Evolutionary conservation across 257 asterid genomes (phyloP).

Genomic region (Nicotiana sylvestris): DNA sequence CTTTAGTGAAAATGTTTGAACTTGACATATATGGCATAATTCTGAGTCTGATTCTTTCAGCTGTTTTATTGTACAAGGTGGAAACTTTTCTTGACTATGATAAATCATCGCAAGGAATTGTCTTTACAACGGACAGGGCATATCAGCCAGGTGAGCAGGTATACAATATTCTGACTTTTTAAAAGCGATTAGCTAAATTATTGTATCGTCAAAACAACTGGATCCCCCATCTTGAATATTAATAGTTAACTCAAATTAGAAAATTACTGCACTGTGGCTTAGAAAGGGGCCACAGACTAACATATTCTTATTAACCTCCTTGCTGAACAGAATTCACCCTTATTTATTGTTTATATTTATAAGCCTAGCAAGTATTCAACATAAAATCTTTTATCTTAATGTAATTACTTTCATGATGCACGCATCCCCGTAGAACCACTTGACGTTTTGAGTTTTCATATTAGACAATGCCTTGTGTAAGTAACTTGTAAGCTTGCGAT

Average conservation of each 20-base stretch:
- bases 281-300: neutral
- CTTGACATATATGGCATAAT: neutral
- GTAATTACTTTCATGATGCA: neutral
- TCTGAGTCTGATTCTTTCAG: constrained; percentile 16
- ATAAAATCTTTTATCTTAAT: neutral
- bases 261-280: neutral
- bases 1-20: constrained; percentile 9
- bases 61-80: constrained; percentile 42
- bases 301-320: neutral
- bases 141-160: constrained; percentile 99
- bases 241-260: neutral
- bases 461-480: neutral
- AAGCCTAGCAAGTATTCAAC: neutral
- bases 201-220: neutral
- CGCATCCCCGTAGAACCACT: neutral
- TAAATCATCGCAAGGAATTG: constrained; percentile 80
- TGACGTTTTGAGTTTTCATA: neutral
- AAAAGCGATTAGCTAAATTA: constrained; percentile 4
- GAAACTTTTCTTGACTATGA: constrained; percentile 89
- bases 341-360: neutral
- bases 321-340: neutral
- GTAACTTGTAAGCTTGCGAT: neutral
- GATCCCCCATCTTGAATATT: neutral
- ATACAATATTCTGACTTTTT: constrained; percentile 24
- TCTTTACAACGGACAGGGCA: constrained; percentile 82